Evolutionary conservation across 2,329 filamentous ascomycete species (phyloP).

Genomic region (Fusarium secorum): DNA sequence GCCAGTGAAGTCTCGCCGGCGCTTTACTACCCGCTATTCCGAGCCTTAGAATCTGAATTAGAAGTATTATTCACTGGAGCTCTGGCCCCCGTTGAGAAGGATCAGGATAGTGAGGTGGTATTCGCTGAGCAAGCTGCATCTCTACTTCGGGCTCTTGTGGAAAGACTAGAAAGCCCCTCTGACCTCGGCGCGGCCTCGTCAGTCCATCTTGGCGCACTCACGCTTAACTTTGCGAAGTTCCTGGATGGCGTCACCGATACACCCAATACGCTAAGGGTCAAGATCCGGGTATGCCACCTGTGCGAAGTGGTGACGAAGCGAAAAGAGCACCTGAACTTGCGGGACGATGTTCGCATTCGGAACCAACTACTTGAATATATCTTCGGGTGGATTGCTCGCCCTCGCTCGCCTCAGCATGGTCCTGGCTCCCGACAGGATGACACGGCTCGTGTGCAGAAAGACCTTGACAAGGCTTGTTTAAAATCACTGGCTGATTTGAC

Average conservation of each 20-base stretch:
- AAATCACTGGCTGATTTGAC: constrained; percentile 71
- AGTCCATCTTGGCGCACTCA: constrained; percentile 69
- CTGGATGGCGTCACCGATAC: constrained; percentile 66
- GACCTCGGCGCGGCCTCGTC: constrained; percentile 69
- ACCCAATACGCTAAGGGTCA: constrained; percentile 65
- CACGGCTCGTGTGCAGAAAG: constrained; percentile 64
- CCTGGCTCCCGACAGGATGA: constrained; percentile 64
- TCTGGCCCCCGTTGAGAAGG: constrained; percentile 59
- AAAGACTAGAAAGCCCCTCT: constrained; percentile 68
- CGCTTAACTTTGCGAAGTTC: constrained; percentile 73
- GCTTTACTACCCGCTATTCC: constrained; percentile 70
- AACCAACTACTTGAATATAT: constrained; percentile 74
- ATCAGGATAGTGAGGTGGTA: constrained; percentile 66
- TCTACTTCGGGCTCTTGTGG: constrained; percentile 68
- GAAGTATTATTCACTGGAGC: constrained; percentile 68
- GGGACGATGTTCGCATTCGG: constrained; percentile 72
- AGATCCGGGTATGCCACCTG: constrained; percentile 74
- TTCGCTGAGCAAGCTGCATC: constrained; percentile 74
- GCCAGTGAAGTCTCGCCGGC: constrained; percentile 70
- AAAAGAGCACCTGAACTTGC: constrained; percentile 72
- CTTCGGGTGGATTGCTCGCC: constrained; percentile 72
- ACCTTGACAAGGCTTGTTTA: constrained; percentile 71
- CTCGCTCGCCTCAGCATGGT: constrained; percentile 58
- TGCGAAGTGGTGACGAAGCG: constrained; percentile 71
- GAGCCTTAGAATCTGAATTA: constrained; percentile 70